Base-by-base conservation (phyloP, 768 basidiomycete species). In the Botryobasidium botryosum region DNA sequence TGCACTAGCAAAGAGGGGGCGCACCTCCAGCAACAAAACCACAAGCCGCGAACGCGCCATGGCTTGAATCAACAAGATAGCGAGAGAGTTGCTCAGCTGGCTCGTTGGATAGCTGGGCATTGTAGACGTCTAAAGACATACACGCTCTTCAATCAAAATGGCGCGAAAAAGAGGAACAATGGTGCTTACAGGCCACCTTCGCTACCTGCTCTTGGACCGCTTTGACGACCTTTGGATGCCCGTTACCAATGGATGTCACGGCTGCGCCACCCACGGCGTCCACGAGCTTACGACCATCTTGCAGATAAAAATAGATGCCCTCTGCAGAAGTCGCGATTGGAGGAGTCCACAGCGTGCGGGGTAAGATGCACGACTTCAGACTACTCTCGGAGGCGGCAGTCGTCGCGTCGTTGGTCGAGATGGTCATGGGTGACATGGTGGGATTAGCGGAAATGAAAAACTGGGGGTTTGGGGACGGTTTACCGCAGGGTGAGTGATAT, bases 111-210 rank as follows among this genome's bases (percentile, higher is more conserved):
- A 86, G 57, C 56, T 87, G 84, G 74, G 84, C 77, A 51, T 80
- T 86, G 56, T 86, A 90, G 4, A 84, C 78, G 68, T 87, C 85
- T 86, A n/a, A n/a, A n/a, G n/a, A n/a, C n/a, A n/a, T n/a, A n/a
- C n/a, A n/a, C n/a, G n/a, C n/a, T n/a, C n/a, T n/a, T n/a, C n/a
- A n/a, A n/a, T n/a, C n/a, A n/a, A n/a, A n/a, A n/a, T n/a, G n/a
- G n/a, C n/a, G 6, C 17, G 10, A 20, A 44, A 5, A 20, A 17
- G 35, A 12, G 4, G 12, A 17, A 21, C 10, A 12, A 18, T 18
- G 5, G n/a, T n/a, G 65, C 77, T 42, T 51, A 85, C 84, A 88
- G 18, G 81, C 66, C 33, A 87, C 62, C 52, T 74, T 74, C 59
- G 84, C 82, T 15, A 79, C 64, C 53, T 88, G 85, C 46, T 83